Evolutionary conservation across 768 basidiomycete species (phyloP).

Genomic region (Lactarius pseudohatsudake): DNA sequence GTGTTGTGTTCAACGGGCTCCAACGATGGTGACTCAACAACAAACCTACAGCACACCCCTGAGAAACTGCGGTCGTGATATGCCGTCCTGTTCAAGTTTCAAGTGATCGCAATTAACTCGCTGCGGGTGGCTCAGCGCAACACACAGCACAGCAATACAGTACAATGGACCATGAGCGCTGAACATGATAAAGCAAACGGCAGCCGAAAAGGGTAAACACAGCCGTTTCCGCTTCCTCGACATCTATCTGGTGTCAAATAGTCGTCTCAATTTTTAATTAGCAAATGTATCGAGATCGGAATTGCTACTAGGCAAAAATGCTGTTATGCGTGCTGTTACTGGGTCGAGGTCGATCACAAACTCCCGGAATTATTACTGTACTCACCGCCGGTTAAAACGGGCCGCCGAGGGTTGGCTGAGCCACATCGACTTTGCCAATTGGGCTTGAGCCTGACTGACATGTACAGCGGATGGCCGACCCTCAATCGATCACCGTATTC

Average conservation of each 20-base stretch:
- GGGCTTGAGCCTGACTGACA: background rate
- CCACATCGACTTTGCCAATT: background rate
- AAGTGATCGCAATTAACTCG: background rate
- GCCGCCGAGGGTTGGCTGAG: background rate
- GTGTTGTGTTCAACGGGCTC: background rate
- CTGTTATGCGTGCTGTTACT: background rate
- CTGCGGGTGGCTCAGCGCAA: conserved; percentile 3
- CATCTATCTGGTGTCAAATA: background rate
- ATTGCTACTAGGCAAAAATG: background rate
- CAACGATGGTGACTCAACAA: background rate
- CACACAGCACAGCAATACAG: conserved; percentile 4
- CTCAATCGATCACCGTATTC: too few species aligned
- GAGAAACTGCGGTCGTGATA: conserved; percentile 1
- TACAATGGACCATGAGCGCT: conserved; percentile 14
- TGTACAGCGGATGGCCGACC: background rate
- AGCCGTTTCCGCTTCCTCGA: conserved; percentile 15
- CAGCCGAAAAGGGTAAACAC: conserved; percentile 18
- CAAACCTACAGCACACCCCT: background rate
- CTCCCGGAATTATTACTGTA: too few species aligned
- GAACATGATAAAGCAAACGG: conserved; percentile 10
- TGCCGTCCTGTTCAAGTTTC: conserved; percentile 1
- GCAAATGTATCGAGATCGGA: background rate
- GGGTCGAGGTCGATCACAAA: too few species aligned
- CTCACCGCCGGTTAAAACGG: background rate
- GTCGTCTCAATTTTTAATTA: background rate